phyloP scores from a whole-genome alignment of 257 asterid genomes.

The Striga asiatica region DNA sequence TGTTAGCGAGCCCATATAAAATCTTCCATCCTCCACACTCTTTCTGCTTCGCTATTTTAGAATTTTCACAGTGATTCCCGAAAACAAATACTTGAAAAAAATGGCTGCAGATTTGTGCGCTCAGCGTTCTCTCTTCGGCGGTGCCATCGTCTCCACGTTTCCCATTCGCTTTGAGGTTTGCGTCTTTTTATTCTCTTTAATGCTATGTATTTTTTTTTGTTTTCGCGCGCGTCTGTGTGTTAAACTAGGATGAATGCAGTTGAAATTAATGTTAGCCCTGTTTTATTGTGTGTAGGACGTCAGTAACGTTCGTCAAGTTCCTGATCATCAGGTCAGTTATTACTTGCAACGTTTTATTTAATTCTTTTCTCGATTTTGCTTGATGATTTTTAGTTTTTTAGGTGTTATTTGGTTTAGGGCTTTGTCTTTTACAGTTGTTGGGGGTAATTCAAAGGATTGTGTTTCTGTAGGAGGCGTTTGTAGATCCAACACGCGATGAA shows the following conservation, averaged over 20 bases:
- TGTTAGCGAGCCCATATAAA: background rate
- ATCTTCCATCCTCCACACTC: background rate
- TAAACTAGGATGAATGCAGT: background rate
- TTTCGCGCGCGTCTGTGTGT: background rate
- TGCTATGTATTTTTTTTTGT: background rate
- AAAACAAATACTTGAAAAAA: background rate
- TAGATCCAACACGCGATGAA: constrained; percentile 77
- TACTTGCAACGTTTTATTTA: background rate
- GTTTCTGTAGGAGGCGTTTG: constrained; percentile 61
- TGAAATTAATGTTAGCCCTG: background rate
- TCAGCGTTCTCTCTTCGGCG: constrained; percentile 60
- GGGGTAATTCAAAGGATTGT: constrained; percentile 7
- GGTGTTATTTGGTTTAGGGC: background rate
- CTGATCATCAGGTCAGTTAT: constrained; percentile 77
- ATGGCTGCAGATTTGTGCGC: constrained; percentile 44
- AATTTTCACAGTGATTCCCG: background rate
- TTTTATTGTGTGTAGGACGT: constrained; percentile 61
- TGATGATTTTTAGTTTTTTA: background rate
- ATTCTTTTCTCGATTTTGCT: background rate
- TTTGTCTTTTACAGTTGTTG: background rate
- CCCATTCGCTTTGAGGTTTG: constrained; percentile 68
- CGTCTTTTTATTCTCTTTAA: background rate
- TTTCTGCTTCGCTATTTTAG: background rate
- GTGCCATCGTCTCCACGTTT: constrained; percentile 52
- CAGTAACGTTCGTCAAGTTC: constrained; percentile 74